A percentile compares a stretch with the other conserved stretches of the same genome.
Conservation (phyloP, 352 stramenopile genomes). For the Phytopythium oedochilum region DNA sequence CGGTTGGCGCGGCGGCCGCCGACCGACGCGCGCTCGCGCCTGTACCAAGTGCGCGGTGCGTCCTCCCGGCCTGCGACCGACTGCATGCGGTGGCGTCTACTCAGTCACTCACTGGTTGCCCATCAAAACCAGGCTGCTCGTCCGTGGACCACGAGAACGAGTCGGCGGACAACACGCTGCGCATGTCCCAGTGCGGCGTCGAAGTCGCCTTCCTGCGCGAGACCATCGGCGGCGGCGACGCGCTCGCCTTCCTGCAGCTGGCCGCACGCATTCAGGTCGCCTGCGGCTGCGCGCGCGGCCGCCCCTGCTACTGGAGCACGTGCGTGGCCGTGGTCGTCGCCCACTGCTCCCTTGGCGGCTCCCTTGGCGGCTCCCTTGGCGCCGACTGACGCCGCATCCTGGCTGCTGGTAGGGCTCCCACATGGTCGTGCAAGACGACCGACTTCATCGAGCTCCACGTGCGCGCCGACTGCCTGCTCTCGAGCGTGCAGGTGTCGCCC, state of each 20-base stretch:
- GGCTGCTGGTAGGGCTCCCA: constrained; percentile 23
- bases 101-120: too few relatives aligned
- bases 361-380: too few relatives aligned
- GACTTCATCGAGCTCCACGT: constrained; percentile 72
- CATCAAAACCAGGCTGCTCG: constrained; percentile 37
- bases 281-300: constrained; percentile 60
- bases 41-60: constrained; percentile 33
- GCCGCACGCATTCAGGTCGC: constrained; percentile 46
- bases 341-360: too few relatives aligned
- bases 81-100: not conserved
- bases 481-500: constrained; percentile 47
- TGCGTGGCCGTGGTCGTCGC: too few relatives aligned
- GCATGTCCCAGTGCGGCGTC: constrained; percentile 30
- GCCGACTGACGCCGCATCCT: not conserved
- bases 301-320: constrained; percentile 81
- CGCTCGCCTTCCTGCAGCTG: constrained; percentile 30
- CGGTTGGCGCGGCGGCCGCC: constrained; percentile 13
- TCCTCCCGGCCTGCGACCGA: not conserved
- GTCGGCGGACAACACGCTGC: constrained; percentile 41
- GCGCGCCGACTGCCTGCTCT: constrained; percentile 34
- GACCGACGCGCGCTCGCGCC: constrained; percentile 18
- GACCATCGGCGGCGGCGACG: constrained; percentile 13
- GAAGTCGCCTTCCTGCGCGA: constrained; percentile 23
- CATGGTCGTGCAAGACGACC: constrained; percentile 23
- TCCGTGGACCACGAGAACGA: constrained; percentile 49